These are phyloP conservation scores for Neurospora tetraspora DNA, from an alignment of 495 filamentous ascomycete genomes.

Conservation along the genomic window DNA sequence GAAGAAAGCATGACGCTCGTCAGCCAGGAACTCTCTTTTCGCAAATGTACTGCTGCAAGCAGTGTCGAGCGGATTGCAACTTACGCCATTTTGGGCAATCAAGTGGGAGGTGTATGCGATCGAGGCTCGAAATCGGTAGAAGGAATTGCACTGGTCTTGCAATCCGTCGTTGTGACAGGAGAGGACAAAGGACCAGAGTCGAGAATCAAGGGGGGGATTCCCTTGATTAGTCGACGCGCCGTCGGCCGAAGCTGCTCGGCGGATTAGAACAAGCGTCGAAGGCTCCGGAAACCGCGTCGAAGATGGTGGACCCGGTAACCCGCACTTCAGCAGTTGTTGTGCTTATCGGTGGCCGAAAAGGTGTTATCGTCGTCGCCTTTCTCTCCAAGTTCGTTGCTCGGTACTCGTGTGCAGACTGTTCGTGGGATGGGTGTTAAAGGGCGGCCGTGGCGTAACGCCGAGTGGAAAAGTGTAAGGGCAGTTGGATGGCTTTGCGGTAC, in stretches of 20 bases:
- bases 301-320: neutral
- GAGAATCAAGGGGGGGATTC: neutral
- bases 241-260: neutral
- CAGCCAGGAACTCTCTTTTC: neutral
- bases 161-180: neutral
- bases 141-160: neutral
- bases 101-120: neutral
- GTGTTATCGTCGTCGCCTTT: neutral
- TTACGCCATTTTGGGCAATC: neutral
- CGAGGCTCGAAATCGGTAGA: neutral
- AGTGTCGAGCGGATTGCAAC: neutral
- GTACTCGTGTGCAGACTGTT: constrained; percentile 5
- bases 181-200: neutral
- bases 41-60: neutral
- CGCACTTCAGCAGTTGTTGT: neutral
- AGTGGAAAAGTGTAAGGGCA: constrained; percentile 6
- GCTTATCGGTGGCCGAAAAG: neutral
- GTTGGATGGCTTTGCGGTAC: neutral
- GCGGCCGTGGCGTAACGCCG: constrained; percentile 13
- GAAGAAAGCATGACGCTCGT: neutral
- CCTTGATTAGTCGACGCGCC: neutral
- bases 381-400: constrained; percentile 2
- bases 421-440: constrained; percentile 3
- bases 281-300: neutral
- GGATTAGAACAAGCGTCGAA: neutral